Conservation (phyloP, 148 eudicot genomes). For the Vaccinium darrowii region DNA sequence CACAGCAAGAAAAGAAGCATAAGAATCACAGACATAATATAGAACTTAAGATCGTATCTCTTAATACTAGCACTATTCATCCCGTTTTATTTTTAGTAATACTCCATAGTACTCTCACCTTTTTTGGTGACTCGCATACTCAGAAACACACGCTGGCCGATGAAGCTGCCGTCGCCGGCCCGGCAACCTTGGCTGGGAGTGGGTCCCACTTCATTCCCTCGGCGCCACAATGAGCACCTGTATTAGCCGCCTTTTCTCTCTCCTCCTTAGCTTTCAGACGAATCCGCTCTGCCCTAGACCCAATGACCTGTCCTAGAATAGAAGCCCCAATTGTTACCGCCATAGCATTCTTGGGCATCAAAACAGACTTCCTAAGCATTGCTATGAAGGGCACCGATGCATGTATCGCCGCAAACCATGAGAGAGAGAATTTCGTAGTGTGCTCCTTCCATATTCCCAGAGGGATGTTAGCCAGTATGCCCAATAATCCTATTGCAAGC, state of each 20-base stretch:
- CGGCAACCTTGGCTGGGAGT: constrained; percentile 22
- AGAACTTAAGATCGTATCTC: background rate
- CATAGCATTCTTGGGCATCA: constrained; percentile 87
- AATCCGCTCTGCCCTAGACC: constrained; percentile 71
- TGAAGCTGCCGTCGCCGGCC: constrained; percentile 21
- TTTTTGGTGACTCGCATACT: background rate
- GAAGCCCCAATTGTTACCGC: constrained; percentile 78
- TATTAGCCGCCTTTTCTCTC: constrained; percentile 28
- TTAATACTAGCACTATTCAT: background rate
- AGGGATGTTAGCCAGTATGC: constrained; percentile 77
- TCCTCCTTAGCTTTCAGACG: constrained; percentile 47
- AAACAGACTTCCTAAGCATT: constrained; percentile 76
- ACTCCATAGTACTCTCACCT: background rate
- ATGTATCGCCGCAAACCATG: constrained; percentile 84
- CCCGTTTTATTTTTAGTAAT: background rate
- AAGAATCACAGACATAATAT: background rate
- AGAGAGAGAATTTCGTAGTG: constrained; percentile 59
- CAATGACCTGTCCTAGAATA: constrained; percentile 71
- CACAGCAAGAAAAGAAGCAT: background rate
- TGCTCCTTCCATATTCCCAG: constrained; percentile 83
- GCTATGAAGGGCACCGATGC: constrained; percentile 86
- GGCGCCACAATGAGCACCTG: constrained; percentile 29
- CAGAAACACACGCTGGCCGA: constrained; percentile 44
- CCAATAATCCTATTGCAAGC: constrained; percentile 56
- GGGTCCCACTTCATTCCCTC: constrained; percentile 33